A percentile compares a stretch with the other conserved stretches of the same genome.
These are phyloP conservation scores for Globisporangium nagaii DNA, from an alignment of 352 stramenopile genomes.

Conservation along the genomic window DNA sequence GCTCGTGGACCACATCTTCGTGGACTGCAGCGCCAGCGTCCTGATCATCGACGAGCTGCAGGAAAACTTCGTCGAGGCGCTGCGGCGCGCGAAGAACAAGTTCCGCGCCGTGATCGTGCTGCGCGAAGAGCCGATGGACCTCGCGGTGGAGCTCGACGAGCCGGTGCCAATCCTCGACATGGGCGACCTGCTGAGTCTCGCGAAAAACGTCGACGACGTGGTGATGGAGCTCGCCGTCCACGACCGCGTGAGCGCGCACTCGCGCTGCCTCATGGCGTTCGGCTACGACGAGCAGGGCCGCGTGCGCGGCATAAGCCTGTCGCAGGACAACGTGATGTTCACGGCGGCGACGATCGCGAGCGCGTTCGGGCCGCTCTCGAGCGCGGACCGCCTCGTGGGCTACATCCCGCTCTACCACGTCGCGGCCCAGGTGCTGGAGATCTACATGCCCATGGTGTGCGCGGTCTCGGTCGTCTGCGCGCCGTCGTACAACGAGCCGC, in stretches of 20 bases:
- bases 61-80: constrained; percentile 35
- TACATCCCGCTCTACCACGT: constrained; percentile 72
- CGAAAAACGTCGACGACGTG: constrained; percentile 16
- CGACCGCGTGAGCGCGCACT: constrained; percentile 23
- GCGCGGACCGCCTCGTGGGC: constrained; percentile 46
- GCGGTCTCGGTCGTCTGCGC: constrained; percentile 60
- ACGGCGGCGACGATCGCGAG: constrained; percentile 56
- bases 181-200: constrained; percentile 33
- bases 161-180: constrained; percentile 42
- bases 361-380: constrained; percentile 48
- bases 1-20: constrained; percentile 47
- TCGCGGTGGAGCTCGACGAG: constrained; percentile 18
- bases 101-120: constrained; percentile 52
- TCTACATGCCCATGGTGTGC: constrained; percentile 63
- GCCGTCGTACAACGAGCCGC: constrained; percentile 30
- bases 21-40: constrained; percentile 39
- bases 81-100: constrained; percentile 16
- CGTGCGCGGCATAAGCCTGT: constrained; percentile 49
- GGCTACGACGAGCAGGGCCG: constrained; percentile 47
- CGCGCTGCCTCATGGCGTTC: constrained; percentile 58
- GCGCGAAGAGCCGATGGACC: constrained; percentile 18
- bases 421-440: constrained; percentile 62
- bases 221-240: constrained; percentile 25
- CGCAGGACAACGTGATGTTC: constrained; percentile 85
- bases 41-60: constrained; percentile 55